These are phyloP conservation scores for Silybum marianum DNA, from an alignment of 129 eudicot species.

Conservation along the genomic window DNA sequence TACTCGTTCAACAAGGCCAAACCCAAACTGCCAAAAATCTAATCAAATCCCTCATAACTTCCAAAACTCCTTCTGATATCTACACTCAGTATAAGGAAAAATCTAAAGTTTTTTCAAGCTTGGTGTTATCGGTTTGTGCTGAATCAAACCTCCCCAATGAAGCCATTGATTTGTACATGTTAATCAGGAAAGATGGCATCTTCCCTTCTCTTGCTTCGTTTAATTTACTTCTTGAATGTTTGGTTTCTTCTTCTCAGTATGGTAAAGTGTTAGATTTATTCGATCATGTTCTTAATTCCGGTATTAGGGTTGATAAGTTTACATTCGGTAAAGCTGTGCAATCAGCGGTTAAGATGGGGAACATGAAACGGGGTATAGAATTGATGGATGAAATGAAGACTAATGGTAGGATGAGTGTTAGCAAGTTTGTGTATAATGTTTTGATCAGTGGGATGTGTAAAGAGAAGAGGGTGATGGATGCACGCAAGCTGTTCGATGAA, in stretches of 20 bases:
- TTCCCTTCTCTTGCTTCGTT: conserved; percentile 20
- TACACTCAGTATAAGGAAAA: neutral
- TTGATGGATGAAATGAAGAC: conserved; percentile 20
- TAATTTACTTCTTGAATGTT: conserved; percentile 21
- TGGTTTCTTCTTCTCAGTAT: neutral
- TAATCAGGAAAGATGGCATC: conserved; percentile 26
- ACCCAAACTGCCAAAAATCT: neutral
- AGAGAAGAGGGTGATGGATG: conserved; percentile 8
- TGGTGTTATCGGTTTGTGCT: conserved; percentile 20
- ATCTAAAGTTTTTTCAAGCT: neutral
- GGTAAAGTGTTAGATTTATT: neutral
- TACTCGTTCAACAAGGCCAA: conserved; percentile 12
- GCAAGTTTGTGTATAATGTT: conserved; percentile 26
- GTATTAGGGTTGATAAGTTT: conserved; percentile 16
- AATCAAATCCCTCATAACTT: conserved; percentile 7
- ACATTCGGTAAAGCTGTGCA: conserved; percentile 30
- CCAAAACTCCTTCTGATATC: conserved; percentile 22
- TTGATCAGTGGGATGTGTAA: conserved; percentile 26
- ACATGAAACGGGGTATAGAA: conserved; percentile 20
- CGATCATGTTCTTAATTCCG: conserved; percentile 3
- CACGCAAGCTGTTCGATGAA: conserved; percentile 29
- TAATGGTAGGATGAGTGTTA: neutral
- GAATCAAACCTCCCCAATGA: conserved; percentile 21
- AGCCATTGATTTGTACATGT: neutral
- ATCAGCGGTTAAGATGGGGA: conserved; percentile 26